Evolutionary conservation across 2,329 filamentous ascomycete genomes (phyloP).

Genomic region (Colletotrichum lentis): DNA sequence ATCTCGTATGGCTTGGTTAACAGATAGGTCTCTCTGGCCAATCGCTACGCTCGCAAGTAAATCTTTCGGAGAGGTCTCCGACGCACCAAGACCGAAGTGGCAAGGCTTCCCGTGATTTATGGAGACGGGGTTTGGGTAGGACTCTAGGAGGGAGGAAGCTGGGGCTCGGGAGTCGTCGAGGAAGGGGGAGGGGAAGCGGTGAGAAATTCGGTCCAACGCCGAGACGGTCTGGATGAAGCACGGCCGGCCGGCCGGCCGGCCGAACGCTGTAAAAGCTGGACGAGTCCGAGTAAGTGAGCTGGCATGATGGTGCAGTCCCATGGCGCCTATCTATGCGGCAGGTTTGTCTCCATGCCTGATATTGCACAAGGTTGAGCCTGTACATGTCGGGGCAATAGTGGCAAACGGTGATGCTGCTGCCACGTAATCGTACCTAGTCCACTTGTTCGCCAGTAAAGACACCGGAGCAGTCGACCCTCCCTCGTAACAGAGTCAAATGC

Average conservation of each 20-base stretch:
- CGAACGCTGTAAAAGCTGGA: slow-evolving; percentile 15
- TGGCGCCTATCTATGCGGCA: no score
- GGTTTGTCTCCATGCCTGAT: background rate
- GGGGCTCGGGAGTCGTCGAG: slow-evolving; percentile 7
- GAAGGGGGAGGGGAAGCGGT: slow-evolving; percentile 32
- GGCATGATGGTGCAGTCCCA: background rate
- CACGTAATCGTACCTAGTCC: background rate
- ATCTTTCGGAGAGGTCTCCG: slow-evolving; percentile 31
- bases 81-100: slow-evolving; percentile 35
- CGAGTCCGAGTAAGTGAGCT: slow-evolving; percentile 15
- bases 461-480: background rate
- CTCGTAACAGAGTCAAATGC: background rate
- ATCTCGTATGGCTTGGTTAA: slow-evolving; percentile 12
- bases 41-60: slow-evolving; percentile 14
- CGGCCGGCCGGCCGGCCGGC: background rate
- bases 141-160: no score
- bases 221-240: slow-evolving; percentile 16
- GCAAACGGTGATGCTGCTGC: background rate
- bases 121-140: slow-evolving; percentile 15
- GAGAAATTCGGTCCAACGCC: slow-evolving; percentile 22
- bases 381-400: no score
- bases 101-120: slow-evolving; percentile 23
- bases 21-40: slow-evolving; percentile 15
- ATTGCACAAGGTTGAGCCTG: background rate
- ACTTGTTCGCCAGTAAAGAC: no score